Base-by-base conservation (phyloP, 495 filamentous ascomycete genomes). In the Penicillium goetzii region DNA sequence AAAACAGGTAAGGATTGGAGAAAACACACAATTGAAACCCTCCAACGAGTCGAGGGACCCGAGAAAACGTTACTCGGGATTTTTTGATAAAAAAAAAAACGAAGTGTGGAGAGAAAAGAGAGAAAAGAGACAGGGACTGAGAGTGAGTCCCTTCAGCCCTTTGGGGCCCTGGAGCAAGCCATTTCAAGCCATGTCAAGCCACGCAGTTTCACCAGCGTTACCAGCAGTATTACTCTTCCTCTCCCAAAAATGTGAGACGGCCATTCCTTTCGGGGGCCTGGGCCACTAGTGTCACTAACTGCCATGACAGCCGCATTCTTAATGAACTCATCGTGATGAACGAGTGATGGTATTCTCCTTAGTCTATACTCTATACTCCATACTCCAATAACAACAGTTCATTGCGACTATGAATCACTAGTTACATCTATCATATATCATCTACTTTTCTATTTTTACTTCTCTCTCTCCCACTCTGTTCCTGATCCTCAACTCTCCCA, bases 171-270 rank as follows among this genome's bases (percentile, higher is more conserved):
- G 36, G 34, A 11, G 28, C 41, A 45, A 43, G 62, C 56, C 53
- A 60, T 36, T 36, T 63, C 23, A 51, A 51, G 62, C 56, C 53
- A 60, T 36, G 11, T 63, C 23, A 51, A 51, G 47, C 47, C 47
- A 51, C 47, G 17, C 25, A 10, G 67, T 72, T 68, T 71, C 66
- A 71, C 49, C 65, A 63, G 59, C 50, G 66, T 66, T 67, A 21
- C 43, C 43, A 47, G 0, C 9, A 51, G 38, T 2, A 55, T 40
- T 56, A 52, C 53, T 19, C 54, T 54, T 52, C 33, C 17, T n/a
- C 40, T 23, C 38, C 21, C 21, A 67, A 65, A 68, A 72, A 72
- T 72, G 69, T 72, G 69, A 72, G 69, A 71, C 69, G 53, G 55
- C 68, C 69, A 36, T 34, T 32, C 25, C 25, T 2, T 1, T 36